Evolutionary conservation across 495 filamentous ascomycete genomes (phyloP).

Genomic region (Parachaetomium inaequale): DNA sequence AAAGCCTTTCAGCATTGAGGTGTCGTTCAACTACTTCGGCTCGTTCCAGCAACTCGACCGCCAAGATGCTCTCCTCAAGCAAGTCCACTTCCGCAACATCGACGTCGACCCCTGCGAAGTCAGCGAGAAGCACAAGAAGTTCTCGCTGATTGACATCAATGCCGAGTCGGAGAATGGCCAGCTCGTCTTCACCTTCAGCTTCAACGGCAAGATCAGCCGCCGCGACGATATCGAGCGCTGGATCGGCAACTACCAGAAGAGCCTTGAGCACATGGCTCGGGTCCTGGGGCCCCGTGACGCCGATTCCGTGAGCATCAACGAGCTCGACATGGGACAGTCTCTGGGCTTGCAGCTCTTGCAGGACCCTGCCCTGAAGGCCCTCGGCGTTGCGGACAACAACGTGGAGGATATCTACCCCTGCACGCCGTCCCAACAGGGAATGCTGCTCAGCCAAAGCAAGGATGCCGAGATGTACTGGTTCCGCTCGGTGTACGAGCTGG

Average conservation of each 20-base stretch:
- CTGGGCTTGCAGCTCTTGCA: not conserved
- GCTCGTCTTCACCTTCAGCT: constrained; percentile 8
- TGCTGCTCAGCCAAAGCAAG: constrained; percentile 60
- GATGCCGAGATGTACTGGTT: constrained; percentile 32
- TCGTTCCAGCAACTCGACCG: constrained; percentile 56
- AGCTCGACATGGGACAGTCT: too few relatives aligned
- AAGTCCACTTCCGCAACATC: constrained; percentile 17
- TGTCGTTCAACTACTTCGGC: constrained; percentile 59
- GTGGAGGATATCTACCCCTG: constrained; percentile 68
- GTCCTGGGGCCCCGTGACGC: not conserved
- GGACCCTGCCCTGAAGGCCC: not conserved
- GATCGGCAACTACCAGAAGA: constrained; percentile 12
- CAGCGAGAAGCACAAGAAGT: constrained; percentile 42
- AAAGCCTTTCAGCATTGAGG: constrained; percentile 50
- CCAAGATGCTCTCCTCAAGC: constrained; percentile 48
- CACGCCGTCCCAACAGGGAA: constrained; percentile 66
- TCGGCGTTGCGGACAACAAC: constrained; percentile 3
- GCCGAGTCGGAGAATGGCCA: constrained; percentile 2
- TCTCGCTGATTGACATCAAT: constrained; percentile 53
- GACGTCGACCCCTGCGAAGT: constrained; percentile 8
- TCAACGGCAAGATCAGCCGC: constrained; percentile 2
- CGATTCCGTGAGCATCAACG: not conserved
- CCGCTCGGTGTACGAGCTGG: not conserved
- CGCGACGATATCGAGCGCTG: constrained; percentile 2
- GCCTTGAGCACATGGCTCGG: constrained; percentile 8